Base-by-base conservation (phyloP, 805 yeast species). In the Metschnikowia noctiluminum region DNA sequence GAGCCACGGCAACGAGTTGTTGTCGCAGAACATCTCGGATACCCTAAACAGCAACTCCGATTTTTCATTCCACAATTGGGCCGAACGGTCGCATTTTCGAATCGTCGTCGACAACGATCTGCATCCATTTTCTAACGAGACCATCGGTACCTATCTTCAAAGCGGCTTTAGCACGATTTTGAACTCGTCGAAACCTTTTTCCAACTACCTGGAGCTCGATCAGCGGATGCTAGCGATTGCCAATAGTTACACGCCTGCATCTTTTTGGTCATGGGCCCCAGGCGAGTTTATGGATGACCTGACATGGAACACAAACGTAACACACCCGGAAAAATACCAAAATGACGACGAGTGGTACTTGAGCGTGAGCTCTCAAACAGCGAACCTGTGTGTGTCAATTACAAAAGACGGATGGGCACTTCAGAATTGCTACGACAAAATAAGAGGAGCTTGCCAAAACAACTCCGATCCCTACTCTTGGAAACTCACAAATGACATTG, bases 231-330 rank as follows among this genome's bases (percentile, higher is more conserved):
- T 49, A 12, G 41, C 34, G 12, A 57, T 75, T 6, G 38, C 55
- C 28, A 52, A 62, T 42, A 34, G 58, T 21, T 70, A 63, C 43
- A 35, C 65, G 1, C 73, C 73, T 0, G 38, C 50, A 9, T 57
- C 69, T 13, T 64, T 78, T 35, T 90, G 97, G 97, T 78, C 92
- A 1, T 90, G 97, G 97, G 78, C 74, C 0, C 60, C 73, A 0
- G 63, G 66, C 9, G 79, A 85, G 59, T 94, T 94, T 1, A 34
- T 56, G 52, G 42, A 15, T 44, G 53, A n/a, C 43, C 52, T 21
- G 16, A 12, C n/a, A 35, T 35, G 32, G 43, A 55, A 32, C 45
- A 32, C 35, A 37, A 42, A 40, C n/a, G 28, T 30, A 14, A 10
- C 30, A 11, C 47, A 42, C 28, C 43, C 42, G 27, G 45, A 36